These are phyloP conservation scores for Microdochium trichocladiopsis DNA, from an alignment of 2,329 filamentous ascomycete genomes.

Conservation along the genomic window DNA sequence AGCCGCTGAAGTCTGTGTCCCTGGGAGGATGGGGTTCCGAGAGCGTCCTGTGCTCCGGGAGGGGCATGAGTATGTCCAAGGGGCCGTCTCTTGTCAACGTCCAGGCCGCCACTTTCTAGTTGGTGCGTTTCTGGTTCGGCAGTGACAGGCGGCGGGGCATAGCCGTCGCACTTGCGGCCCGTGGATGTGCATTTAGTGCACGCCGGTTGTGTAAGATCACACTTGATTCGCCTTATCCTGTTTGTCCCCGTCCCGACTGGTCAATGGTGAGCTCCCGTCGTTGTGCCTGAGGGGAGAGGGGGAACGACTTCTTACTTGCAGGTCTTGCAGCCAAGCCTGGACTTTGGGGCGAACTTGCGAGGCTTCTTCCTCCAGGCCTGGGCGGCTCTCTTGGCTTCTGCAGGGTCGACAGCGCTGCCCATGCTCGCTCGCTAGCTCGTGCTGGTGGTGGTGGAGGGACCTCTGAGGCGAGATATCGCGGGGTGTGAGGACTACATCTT, in stretches of 20 bases:
- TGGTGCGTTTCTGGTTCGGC: constrained; percentile 5
- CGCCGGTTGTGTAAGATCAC: constrained; percentile 23
- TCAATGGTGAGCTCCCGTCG: background rate
- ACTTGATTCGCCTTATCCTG: constrained; percentile 29
- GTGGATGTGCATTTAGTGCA: constrained; percentile 28
- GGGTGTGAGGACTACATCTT: too few species aligned
- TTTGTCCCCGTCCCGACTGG: background rate
- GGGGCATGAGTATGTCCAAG: too few species aligned
- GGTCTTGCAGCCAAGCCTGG: constrained; percentile 28
- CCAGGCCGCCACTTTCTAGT: too few species aligned
- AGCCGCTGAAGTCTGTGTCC: constrained; percentile 1
- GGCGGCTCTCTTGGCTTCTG: constrained; percentile 11
- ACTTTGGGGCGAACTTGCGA: constrained; percentile 29
- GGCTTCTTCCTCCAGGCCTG: constrained; percentile 28
- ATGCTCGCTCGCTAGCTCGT: too few species aligned
- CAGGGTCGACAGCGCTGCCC: too few species aligned
- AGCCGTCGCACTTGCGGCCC: constrained; percentile 29
- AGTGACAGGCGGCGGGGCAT: too few species aligned
- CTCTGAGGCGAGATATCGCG: too few species aligned
- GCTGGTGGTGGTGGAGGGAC: too few species aligned
- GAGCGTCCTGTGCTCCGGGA: too few species aligned
- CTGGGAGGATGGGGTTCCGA: background rate
- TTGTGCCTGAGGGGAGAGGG: constrained; percentile 8
- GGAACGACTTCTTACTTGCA: constrained; percentile 36
- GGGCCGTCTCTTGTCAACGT: too few species aligned